Evolutionary conservation across 177 flowering plant species (phyloP).

Genomic region (Vitis hybrid): DNA sequence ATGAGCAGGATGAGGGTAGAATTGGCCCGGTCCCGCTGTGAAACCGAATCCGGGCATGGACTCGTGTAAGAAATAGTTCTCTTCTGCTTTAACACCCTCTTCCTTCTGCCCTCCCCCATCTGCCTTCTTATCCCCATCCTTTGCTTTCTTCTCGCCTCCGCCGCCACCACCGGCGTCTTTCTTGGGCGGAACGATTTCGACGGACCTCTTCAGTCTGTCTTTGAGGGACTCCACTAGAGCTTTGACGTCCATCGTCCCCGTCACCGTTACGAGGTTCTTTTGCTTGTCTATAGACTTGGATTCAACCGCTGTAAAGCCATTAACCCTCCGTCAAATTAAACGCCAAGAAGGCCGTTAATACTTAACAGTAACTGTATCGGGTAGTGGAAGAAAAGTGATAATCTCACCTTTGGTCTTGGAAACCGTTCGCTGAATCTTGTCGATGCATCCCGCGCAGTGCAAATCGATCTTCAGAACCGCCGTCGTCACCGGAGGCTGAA

Average conservation of each 20-base stretch:
- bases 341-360: too few relatives aligned
- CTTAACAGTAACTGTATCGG: too few relatives aligned
- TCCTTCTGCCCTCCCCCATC: constrained; percentile 22
- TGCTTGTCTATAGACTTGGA: constrained; percentile 37
- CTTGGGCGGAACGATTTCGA: constrained; percentile 55
- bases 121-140: constrained; percentile 20
- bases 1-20: too few relatives aligned
- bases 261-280: constrained; percentile 70
- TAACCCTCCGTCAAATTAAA: not conserved
- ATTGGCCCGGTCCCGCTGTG: too few relatives aligned
- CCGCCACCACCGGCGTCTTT: constrained; percentile 32
- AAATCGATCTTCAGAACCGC: constrained; percentile 50
- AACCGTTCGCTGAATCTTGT: constrained; percentile 40
- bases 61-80: not conserved
- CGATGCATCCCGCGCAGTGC: constrained; percentile 73
- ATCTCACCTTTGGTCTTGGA: constrained; percentile 50
- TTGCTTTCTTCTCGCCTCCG: constrained; percentile 15
- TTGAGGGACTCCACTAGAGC: constrained; percentile 37
- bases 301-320: constrained; percentile 47
- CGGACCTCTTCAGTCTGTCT: constrained; percentile 51
- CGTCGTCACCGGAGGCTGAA: constrained; percentile 54
- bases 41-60: too few relatives aligned
- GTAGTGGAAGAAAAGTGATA: not conserved
- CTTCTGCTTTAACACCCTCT: constrained; percentile 16
- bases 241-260: constrained; percentile 69